Percentiles rank a stretch among this genome's conserved stretches.
Evolutionary conservation across 2,329 filamentous ascomycete genomes (phyloP).

Genomic region (Alternaria conjuncta): DNA sequence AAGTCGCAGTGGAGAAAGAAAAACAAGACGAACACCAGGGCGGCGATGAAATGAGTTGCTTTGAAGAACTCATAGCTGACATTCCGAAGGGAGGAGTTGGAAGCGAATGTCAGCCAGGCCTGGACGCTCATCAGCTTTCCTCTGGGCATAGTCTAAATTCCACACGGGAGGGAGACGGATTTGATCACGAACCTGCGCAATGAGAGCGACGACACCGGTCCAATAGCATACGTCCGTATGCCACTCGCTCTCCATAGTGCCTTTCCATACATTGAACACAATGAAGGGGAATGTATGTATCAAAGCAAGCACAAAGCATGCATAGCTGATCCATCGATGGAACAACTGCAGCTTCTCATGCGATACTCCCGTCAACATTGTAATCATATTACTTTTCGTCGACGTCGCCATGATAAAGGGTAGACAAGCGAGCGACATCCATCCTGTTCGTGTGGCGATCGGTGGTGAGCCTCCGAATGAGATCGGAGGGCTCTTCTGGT

Average conservation of each 20-base stretch:
- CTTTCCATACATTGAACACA: slow-evolving; percentile 57
- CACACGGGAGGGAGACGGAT: neutral
- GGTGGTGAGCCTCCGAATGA: slow-evolving; percentile 35
- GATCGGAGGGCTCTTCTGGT: neutral
- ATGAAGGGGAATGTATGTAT: slow-evolving; percentile 68
- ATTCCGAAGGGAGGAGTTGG: slow-evolving; percentile 43
- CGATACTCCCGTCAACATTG: slow-evolving; percentile 60
- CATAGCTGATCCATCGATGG: slow-evolving; percentile 43
- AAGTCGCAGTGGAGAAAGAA: slow-evolving; percentile 68
- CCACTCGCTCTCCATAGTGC: slow-evolving; percentile 57
- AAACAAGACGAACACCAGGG: slow-evolving; percentile 62
- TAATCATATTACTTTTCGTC: slow-evolving; percentile 64
- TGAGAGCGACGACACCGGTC: slow-evolving; percentile 62
- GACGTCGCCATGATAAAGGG: slow-evolving; percentile 50
- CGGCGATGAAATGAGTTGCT: slow-evolving; percentile 60
- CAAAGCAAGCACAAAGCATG: slow-evolving; percentile 63
- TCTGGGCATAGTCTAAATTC: neutral
- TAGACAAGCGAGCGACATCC: slow-evolving; percentile 39
- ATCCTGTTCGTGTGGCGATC: slow-evolving; percentile 36
- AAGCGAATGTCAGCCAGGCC: slow-evolving; percentile 60
- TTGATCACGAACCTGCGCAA: slow-evolving; percentile 27
- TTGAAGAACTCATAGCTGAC: slow-evolving; percentile 69
- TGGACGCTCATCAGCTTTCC: slow-evolving; percentile 46
- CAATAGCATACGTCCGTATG: slow-evolving; percentile 53
- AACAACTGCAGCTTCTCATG: slow-evolving; percentile 62